These are phyloP conservation scores for Claviceps monticola DNA, from an alignment of 2,329 filamentous ascomycete species.

Conservation along the genomic window DNA sequence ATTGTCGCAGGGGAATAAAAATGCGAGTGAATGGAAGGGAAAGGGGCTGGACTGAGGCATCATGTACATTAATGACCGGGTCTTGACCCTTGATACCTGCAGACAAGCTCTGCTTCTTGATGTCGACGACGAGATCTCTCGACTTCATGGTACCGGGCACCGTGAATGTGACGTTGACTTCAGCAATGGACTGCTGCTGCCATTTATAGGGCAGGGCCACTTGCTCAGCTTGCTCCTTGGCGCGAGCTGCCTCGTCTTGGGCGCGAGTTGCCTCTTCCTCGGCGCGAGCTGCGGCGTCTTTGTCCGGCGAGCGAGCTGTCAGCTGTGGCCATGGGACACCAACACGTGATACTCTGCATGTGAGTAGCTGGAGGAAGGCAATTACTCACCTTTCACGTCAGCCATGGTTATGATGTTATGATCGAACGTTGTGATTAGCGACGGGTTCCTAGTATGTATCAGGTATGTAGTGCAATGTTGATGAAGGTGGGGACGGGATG, in stretches of 20 bases:
- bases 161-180: constrained; percentile 66
- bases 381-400: constrained; percentile 3
- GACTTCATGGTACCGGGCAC: constrained; percentile 77
- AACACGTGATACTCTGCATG: too few relatives aligned
- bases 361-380: not conserved
- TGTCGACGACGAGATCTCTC: constrained; percentile 66
- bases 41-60: constrained; percentile 21
- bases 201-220: constrained; percentile 90
- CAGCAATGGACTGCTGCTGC: constrained; percentile 85
- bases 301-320: constrained; percentile 20
- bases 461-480: not conserved
- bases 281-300: constrained; percentile 45
- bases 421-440: not conserved
- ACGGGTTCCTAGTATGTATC: not conserved
- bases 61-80: constrained; percentile 61
- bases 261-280: constrained; percentile 54
- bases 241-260: constrained; percentile 44
- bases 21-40: not conserved
- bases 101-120: constrained; percentile 65
- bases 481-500: not conserved
- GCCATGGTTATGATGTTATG: not conserved
- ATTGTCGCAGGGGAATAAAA: too few relatives aligned
- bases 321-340: not conserved
- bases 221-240: constrained; percentile 76
- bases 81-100: constrained; percentile 82